phyloP scores from a whole-genome alignment of 1,139 yeast genomes.

The Candida freyschussii region DNA sequence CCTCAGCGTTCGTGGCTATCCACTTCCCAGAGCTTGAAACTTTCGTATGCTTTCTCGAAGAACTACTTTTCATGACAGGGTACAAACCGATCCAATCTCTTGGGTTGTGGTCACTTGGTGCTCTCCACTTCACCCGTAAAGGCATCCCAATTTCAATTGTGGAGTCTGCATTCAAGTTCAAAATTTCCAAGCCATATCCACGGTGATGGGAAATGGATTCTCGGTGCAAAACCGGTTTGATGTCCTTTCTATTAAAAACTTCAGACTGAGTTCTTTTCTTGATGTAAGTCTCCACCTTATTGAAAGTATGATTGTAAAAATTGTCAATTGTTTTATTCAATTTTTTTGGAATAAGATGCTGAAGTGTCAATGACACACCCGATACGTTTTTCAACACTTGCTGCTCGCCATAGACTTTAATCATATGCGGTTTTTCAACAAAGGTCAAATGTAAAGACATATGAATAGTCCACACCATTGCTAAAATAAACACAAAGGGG shows the following conservation, averaged over 20 bases:
- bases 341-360: constrained; percentile 31
- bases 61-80: constrained; percentile 57
- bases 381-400: constrained; percentile 56
- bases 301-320: constrained; percentile 17
- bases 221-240: constrained; percentile 7
- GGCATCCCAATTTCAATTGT: constrained; percentile 45
- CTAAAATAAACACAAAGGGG: constrained; percentile 49
- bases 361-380: constrained; percentile 43
- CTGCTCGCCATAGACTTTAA: constrained; percentile 67
- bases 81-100: constrained; percentile 82
- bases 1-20: constrained; percentile 44
- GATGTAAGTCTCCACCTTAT: constrained; percentile 21
- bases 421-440: constrained; percentile 79
- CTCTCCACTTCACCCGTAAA: constrained; percentile 50
- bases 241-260: constrained; percentile 9
- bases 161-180: constrained; percentile 19
- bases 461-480: constrained; percentile 64
- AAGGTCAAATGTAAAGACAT: constrained; percentile 66
- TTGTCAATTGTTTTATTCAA: constrained; percentile 25
- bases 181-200: constrained; percentile 16
- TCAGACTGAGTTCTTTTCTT: constrained; percentile 24
- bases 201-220: constrained; percentile 9
- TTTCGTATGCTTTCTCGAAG: constrained; percentile 54
- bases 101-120: constrained; percentile 41
- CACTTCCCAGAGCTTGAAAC: constrained; percentile 69